A percentile compares a stretch with the other conserved stretches of the same genome.
Evolutionary conservation across 164 flowering plant genomes (phyloP).

Genomic region (Platanus orientalis): DNA sequence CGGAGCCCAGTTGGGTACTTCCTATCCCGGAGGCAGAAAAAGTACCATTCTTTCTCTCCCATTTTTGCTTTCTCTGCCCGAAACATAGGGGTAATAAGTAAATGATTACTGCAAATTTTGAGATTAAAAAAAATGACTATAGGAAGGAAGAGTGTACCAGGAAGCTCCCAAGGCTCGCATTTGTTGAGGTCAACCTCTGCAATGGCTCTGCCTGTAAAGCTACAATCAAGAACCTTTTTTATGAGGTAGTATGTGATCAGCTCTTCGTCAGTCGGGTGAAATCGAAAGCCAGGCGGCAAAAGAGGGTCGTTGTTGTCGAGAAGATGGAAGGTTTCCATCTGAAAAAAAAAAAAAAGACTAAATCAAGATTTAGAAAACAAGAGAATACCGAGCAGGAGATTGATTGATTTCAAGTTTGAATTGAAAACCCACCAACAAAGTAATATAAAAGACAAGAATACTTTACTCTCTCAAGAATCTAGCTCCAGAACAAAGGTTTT

Average conservation of each 20-base stretch:
- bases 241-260: conserved; percentile 84
- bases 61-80: conserved; percentile 78
- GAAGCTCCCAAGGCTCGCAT: conserved; percentile 97
- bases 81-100: background rate
- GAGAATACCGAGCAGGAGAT: background rate
- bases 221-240: conserved; percentile 72
- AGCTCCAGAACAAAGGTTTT: too few relatives aligned
- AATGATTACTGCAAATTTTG: too few relatives aligned
- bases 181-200: conserved; percentile 97
- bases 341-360: too few relatives aligned
- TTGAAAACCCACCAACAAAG: too few relatives aligned
- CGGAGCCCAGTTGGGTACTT: conserved; percentile 93
- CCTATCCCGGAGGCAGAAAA: conserved; percentile 75
- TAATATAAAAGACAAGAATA: too few relatives aligned
- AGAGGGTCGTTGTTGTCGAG: conserved; percentile 35
- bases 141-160: conserved; percentile 33
- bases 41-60: conserved; percentile 98
- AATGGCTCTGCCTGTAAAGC: conserved; percentile 72
- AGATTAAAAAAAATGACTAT: background rate
- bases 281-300: conserved; percentile 86
- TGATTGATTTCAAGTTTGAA: too few relatives aligned
- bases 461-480: too few relatives aligned
- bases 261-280: conserved; percentile 96
- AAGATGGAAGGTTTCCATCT: conserved; percentile 29
- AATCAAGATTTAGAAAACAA: too few relatives aligned